These are phyloP conservation scores for Ajuga reptans DNA, from an alignment of 305 asterid species.

Conservation along the genomic window DNA sequence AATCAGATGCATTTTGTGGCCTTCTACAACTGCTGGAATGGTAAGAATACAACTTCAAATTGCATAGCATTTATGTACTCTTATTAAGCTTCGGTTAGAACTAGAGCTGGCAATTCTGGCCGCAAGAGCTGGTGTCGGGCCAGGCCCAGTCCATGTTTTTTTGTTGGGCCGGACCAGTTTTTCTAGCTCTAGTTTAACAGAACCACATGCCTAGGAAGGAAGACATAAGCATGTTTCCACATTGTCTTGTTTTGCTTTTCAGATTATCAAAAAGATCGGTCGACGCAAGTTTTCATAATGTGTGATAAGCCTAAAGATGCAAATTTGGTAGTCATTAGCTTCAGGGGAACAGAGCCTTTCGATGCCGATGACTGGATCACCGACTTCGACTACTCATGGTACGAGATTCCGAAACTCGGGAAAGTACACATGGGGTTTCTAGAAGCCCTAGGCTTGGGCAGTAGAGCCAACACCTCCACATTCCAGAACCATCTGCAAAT, in stretches of 20 bases:
- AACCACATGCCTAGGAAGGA: neutral
- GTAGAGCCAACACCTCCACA: slow-evolving; percentile 45
- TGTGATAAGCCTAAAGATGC: slow-evolving; percentile 77
- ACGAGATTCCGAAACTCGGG: slow-evolving; percentile 71
- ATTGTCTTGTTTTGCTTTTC: slow-evolving; percentile 7
- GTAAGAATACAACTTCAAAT: slow-evolving; percentile 30
- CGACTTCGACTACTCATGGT: slow-evolving; percentile 97
- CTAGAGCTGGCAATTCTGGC: too few relatives aligned
- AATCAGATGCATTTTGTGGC: slow-evolving; percentile 89
- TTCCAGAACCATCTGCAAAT: slow-evolving; percentile 38
- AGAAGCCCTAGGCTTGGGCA: slow-evolving; percentile 92
- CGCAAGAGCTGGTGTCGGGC: too few relatives aligned
- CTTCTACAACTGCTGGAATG: slow-evolving; percentile 96
- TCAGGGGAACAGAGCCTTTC: slow-evolving; percentile 93
- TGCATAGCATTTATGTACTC: neutral
- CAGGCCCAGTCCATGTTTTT: neutral
- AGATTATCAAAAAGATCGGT: slow-evolving; percentile 68
- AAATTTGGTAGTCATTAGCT: slow-evolving; percentile 62
- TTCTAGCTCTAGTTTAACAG: neutral
- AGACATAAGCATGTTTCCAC: neutral
- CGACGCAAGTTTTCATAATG: slow-evolving; percentile 80
- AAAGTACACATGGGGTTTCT: slow-evolving; percentile 93
- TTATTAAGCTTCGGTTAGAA: neutral
- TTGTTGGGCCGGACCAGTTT: neutral
- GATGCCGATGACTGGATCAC: slow-evolving; percentile 96